phyloP scores from a whole-genome alignment of 495 filamentous ascomycete genomes.

The Hyphodiscus hymeniophilus region DNA sequence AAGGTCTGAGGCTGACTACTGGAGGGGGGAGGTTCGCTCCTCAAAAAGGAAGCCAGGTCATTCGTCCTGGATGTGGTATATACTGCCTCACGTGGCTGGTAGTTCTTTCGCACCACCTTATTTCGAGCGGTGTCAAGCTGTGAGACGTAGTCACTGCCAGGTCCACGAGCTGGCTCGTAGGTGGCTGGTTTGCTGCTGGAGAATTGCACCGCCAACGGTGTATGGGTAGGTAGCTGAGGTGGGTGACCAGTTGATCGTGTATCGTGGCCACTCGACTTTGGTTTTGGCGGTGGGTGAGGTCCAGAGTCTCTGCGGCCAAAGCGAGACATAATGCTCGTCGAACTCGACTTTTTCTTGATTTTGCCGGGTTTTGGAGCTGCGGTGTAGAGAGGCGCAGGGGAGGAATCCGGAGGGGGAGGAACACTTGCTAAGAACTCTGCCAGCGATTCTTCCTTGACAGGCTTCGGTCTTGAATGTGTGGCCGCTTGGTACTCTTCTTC shows the following conservation, averaged over 20 bases:
- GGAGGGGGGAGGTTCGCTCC: conserved; percentile 64
- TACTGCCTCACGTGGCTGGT: conserved; percentile 42
- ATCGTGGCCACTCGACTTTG: conserved; percentile 3
- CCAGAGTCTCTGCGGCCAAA: conserved; percentile 38
- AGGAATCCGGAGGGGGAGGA: conserved; percentile 54
- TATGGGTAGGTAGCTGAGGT: conserved; percentile 17
- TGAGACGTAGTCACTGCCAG: conserved; percentile 25
- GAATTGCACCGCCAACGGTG: conserved; percentile 19
- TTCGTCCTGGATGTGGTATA: conserved; percentile 37
- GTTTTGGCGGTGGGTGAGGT: conserved; percentile 1
- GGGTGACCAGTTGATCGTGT: not conserved
- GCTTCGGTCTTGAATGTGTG: conserved; percentile 25
- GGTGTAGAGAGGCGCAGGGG: conserved; percentile 23
- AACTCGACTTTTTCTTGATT: conserved; percentile 52
- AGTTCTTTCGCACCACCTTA: conserved; percentile 42
- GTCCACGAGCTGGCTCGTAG: not conserved
- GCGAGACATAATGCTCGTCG: conserved; percentile 54
- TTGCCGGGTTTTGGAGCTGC: conserved; percentile 21
- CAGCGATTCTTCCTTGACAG: conserved; percentile 59
- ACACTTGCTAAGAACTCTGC: conserved; percentile 82
- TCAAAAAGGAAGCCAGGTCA: conserved; percentile 75
- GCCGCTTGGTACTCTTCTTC: conserved; percentile 47
- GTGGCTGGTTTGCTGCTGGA: conserved; percentile 21
- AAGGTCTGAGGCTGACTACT: conserved; percentile 17
- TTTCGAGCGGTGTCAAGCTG: conserved; percentile 18